Conservation (phyloP, 176 grass and related monocot genomes). For the Themeda triandra region DNA sequence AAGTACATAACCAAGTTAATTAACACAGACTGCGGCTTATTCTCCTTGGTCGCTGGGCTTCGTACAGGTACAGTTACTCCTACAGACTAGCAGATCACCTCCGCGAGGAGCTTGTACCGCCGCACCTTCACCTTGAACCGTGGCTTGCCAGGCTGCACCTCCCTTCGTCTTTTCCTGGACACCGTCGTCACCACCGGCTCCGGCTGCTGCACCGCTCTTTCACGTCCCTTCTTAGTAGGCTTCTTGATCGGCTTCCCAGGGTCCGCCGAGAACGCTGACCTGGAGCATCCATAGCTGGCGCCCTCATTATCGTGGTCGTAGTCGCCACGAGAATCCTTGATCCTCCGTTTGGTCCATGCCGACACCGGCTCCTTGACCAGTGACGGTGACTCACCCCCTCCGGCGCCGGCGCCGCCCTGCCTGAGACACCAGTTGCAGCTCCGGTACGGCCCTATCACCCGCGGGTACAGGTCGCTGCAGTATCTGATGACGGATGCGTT, state of each 20-base stretch:
- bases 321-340: background rate
- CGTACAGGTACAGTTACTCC: background rate
- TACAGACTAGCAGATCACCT: slow-evolving; percentile 43
- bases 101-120: slow-evolving; percentile 79
- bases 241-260: slow-evolving; percentile 68
- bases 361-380: background rate
- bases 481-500: slow-evolving; percentile 38
- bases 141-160: background rate
- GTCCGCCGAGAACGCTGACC: slow-evolving; percentile 21
- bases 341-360: background rate
- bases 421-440: slow-evolving; percentile 87
- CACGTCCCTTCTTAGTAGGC: background rate
- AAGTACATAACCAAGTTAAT: too few species aligned
- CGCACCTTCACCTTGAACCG: slow-evolving; percentile 47
- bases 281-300: background rate
- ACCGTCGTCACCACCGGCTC: background rate
- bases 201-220: background rate
- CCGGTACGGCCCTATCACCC: slow-evolving; percentile 31
- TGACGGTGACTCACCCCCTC: background rate
- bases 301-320: background rate
- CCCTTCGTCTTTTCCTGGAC: background rate
- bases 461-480: slow-evolving; percentile 81
- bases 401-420: background rate
- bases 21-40: too few species aligned
- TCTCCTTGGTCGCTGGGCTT: background rate